Base-by-base conservation (phyloP, 495 filamentous ascomycete genomes). In the Neurospora pannonica region DNA sequence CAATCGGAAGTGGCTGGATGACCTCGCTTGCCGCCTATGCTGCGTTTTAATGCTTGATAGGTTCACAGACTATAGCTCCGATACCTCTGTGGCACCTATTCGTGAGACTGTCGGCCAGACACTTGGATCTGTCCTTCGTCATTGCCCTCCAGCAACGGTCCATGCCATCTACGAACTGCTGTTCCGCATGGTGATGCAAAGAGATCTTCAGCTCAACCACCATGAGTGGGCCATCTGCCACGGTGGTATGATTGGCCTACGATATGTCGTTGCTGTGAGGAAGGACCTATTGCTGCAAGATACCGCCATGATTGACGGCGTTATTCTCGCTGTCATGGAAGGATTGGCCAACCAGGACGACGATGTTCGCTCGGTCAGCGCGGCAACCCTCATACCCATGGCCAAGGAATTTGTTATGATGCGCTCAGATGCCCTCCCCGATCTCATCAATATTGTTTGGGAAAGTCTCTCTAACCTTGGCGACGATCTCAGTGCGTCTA, bases 31-130 rank as follows among this genome's bases (percentile, higher is more conserved):
- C 79, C 92, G 94, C 39, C 85, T 99, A 34, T 93, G 94, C 79
- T 97, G 94, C 81, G 94, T 98, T 71, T 92, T 98, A 75, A 98
- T 98, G 91, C 89, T 99, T 1, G 96, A 99, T 82, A 90, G 94
- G 70, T 99, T 99, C 78, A 97, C 94, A 70, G 96, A 99, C 81
- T 98, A 98, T 83, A 94, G 97, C 72, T 97, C 95, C 8, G 96
- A 99, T 81, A 98, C 93, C 72, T 97, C 96, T 6, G 94, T 99
- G 43, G 96, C 96, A 3, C 96, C 96, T 1, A 97, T 99, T 74
- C 87, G 96, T 75, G 96, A 99, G 83, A 97, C 96, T 0, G 93
- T 97, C 34, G 97, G 96, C n/a, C 96, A 99, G 82, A 94, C 94
- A 3, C 85, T 99, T 31, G 97, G 95, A 78, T 92, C 95, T 13